A percentile compares a stretch with the other conserved stretches of the same genome.
phyloP scores from a whole-genome alignment of 164 flowering plant species.

The Nelumbo lutea region DNA sequence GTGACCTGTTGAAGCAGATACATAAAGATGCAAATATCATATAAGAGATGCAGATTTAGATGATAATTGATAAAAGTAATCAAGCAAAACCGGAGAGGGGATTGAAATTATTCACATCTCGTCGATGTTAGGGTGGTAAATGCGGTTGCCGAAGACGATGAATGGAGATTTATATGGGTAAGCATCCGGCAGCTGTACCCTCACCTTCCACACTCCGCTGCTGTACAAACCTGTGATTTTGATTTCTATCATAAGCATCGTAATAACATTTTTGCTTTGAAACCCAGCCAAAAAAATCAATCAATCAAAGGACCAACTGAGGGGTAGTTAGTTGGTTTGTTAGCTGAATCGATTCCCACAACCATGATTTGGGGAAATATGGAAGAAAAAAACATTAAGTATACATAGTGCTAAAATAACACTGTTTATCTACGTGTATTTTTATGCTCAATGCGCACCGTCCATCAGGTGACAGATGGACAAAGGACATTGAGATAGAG shows the following conservation, averaged over 20 bases:
- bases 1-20: conserved; percentile 43
- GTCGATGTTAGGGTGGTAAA: conserved; percentile 86
- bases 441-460: too few relatives aligned
- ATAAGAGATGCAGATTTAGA: background rate
- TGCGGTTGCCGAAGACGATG: conserved; percentile 70
- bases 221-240: conserved; percentile 55
- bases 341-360: too few relatives aligned
- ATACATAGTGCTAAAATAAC: too few relatives aligned
- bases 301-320: too few relatives aligned
- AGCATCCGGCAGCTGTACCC: conserved; percentile 83
- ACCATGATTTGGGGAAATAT: too few relatives aligned
- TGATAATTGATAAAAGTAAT: background rate
- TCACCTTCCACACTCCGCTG: conserved; percentile 76
- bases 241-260: background rate
- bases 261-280: too few relatives aligned
- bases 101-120: conserved; percentile 48
- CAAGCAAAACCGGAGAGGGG: background rate
- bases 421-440: too few relatives aligned
- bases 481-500: too few relatives aligned
- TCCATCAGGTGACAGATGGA: too few relatives aligned
- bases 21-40: background rate
- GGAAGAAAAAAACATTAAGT: too few relatives aligned
- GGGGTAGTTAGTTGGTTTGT: too few relatives aligned
- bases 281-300: too few relatives aligned
- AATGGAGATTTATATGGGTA: conserved; percentile 89